Evolutionary conservation across 176 grass and related monocot genomes (phyloP).

Genomic region (Oryza rufipogon): DNA sequence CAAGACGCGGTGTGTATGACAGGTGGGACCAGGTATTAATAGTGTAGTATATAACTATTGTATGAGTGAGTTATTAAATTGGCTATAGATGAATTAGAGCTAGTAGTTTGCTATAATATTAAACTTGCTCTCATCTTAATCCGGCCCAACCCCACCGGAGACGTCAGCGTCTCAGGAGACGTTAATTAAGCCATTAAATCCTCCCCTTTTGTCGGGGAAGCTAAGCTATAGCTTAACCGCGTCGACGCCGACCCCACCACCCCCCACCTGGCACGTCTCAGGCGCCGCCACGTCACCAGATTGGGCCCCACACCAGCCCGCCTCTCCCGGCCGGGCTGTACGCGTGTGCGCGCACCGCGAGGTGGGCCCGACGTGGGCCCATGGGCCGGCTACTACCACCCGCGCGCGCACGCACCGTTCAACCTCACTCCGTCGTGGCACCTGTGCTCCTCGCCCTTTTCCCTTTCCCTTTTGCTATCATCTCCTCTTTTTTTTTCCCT

Average conservation of each 20-base stretch:
- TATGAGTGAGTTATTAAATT: too few species aligned
- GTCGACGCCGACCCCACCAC: constrained; percentile 37
- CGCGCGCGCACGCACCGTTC: background rate
- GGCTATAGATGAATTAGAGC: too few species aligned
- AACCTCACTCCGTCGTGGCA: constrained; percentile 31
- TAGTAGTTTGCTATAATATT: too few species aligned
- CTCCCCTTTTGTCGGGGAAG: background rate
- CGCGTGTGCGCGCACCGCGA: background rate
- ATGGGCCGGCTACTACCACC: background rate
- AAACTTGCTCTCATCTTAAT: too few species aligned
- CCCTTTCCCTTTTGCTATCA: background rate
- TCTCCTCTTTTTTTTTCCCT: background rate
- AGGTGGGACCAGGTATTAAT: too few species aligned
- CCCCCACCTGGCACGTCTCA: background rate
- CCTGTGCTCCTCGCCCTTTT: background rate
- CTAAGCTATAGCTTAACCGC: constrained; percentile 31
- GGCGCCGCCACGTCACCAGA: background rate
- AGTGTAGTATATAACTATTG: too few species aligned
- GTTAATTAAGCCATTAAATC: background rate
- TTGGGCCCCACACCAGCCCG: background rate
- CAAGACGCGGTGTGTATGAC: too few species aligned
- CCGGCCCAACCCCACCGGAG: background rate
- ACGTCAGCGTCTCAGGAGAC: background rate
- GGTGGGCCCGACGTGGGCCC: background rate
- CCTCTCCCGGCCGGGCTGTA: background rate